Evolutionary conservation across 2,329 filamentous ascomycete species (phyloP), one percentile per base, ranked within the genome.

Genomic region (Cladophialophora exuberans): DNA sequence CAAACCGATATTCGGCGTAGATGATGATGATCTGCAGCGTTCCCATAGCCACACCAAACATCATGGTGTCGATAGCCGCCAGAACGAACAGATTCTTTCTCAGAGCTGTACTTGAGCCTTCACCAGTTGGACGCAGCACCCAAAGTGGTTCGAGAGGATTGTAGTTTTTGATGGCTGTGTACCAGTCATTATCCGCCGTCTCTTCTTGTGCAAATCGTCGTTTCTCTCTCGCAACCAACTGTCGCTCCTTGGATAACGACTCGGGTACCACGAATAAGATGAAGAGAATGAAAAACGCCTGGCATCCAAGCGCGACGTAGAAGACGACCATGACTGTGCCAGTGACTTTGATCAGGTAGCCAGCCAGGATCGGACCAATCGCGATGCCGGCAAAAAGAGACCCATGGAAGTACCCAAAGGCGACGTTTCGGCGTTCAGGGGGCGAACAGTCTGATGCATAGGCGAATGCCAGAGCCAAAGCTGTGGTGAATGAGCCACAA

Each of bases 391-490:
- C 81, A 70, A 96, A 97, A 6, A 99, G 78, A 63, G 87, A 91
- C 9, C 90, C 91, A 65, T 97, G 90, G 65, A 97, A 87, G 68
- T 92, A 93, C 5, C 90, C 92, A 70, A 97, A 94, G 3, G 86
- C 84, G 6, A 96, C 88, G 56, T 87, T 89, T 17, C 94, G 85
- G 66, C 83, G 84, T 25, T 88, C 87, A 0, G 91, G 89, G 3
- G 88, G 78, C 0, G 91, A 93, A 71, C 90, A 96, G 71, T 99
- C 94, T 35, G 90, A 86, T 10, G 89, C 87, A 71, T 97, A 99
- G 0, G 93, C 90, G 69, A 95, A 87, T 18, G 84, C 86, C 54
- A 96, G 76, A 41, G 87, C 85, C 76, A 88, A 88, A 23, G 87
- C 87, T 0, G 90, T 84, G 1, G 91, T 96, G 69, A 97, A 96